A percentile compares a stretch with the other conserved stretches of the same genome.
These are phyloP conservation scores for Pseudozyma sp. DNA, from an alignment of 1,284 basidiomycete species.

Conservation along the genomic window DNA sequence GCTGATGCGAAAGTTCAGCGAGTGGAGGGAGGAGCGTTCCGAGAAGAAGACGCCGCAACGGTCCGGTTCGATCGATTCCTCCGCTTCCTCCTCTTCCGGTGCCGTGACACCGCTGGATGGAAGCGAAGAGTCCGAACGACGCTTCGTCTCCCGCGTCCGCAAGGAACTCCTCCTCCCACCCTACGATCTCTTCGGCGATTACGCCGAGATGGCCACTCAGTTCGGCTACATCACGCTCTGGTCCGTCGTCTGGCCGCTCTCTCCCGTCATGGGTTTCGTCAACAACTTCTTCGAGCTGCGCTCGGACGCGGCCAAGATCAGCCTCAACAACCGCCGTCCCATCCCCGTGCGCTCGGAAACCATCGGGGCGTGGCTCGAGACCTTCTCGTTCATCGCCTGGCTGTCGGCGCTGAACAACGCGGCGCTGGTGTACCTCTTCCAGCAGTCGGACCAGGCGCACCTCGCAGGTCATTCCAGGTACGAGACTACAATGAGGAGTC, in stretches of 20 bases:
- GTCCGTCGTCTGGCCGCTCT: slow-evolving; percentile 94
- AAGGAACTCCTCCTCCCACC: slow-evolving; percentile 82
- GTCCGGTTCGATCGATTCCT: slow-evolving; percentile 11
- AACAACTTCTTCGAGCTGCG: slow-evolving; percentile 93
- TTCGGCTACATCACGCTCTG: slow-evolving; percentile 87
- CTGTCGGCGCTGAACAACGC: slow-evolving; percentile 58
- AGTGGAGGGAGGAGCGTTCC: slow-evolving; percentile 39
- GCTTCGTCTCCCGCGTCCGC: slow-evolving; percentile 81
- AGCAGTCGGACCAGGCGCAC: slow-evolving; percentile 38
- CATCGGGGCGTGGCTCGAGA: slow-evolving; percentile 93
- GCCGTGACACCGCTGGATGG: slow-evolving; percentile 11
- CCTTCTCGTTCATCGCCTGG: slow-evolving; percentile 71
- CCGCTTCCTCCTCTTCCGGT: slow-evolving; percentile 24
- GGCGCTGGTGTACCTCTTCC: slow-evolving; percentile 60
- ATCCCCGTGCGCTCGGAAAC: slow-evolving; percentile 86
- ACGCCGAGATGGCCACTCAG: slow-evolving; percentile 90
- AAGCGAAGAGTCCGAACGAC: slow-evolving; percentile 73
- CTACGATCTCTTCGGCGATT: slow-evolving; percentile 78
- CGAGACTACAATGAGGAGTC: slow-evolving; percentile 56
- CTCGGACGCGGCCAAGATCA: slow-evolving; percentile 94
- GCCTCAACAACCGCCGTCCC: slow-evolving; percentile 84
- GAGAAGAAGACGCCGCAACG: slow-evolving; percentile 19
- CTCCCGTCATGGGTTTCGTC: slow-evolving; percentile 71
- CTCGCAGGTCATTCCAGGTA: slow-evolving; percentile 42
- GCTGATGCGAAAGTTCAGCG: slow-evolving; percentile 69